A percentile compares a stretch with the other conserved stretches of the same genome.
phyloP scores from a whole-genome alignment of 768 basidiomycete genomes.

The Mycena chlorophos region DNA sequence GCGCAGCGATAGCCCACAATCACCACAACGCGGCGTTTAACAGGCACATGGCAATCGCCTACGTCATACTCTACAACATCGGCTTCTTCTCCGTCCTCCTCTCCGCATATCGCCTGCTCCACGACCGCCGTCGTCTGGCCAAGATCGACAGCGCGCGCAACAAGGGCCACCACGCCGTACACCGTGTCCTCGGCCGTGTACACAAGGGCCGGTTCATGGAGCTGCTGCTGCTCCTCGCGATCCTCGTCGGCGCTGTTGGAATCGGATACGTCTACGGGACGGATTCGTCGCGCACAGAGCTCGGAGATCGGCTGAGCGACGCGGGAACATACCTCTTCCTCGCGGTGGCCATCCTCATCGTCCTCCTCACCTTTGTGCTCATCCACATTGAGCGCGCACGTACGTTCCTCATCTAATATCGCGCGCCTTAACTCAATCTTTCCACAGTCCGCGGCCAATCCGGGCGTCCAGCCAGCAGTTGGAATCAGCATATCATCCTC shows the following conservation, averaged over 20 bases:
- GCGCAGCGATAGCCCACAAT: conserved; percentile 15
- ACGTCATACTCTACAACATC: conserved; percentile 18
- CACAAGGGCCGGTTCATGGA: conserved; percentile 18
- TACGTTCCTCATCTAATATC: not conserved
- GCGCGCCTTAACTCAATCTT: not conserved
- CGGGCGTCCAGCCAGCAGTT: not conserved
- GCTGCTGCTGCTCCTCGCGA: conserved; percentile 6
- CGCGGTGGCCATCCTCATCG: conserved; percentile 7
- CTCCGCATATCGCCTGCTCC: conserved; percentile 18
- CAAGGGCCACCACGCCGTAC: not conserved
- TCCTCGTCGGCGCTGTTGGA: conserved; percentile 15
- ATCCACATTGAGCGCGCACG: conserved; percentile 11
- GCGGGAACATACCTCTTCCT: conserved; percentile 16
- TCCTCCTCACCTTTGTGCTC: conserved; percentile 1
- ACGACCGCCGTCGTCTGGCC: conserved; percentile 14
- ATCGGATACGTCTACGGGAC: conserved; percentile 2
- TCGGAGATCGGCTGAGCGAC: conserved; percentile 7
- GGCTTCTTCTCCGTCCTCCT: conserved; percentile 21
- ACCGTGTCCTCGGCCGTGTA: not conserved
- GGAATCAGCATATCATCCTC: conserved; percentile 11
- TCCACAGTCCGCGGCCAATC: not conserved
- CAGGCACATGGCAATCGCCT: conserved; percentile 13
- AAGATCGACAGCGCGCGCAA: conserved; percentile 4
- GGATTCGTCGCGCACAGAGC: conserved; percentile 1
- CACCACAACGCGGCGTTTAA: conserved; percentile 17